Percentiles rank a stretch among this genome's conserved stretches.
Evolutionary conservation across 306 rosid genomes (phyloP).

Genomic region (Vicia villosa): DNA sequence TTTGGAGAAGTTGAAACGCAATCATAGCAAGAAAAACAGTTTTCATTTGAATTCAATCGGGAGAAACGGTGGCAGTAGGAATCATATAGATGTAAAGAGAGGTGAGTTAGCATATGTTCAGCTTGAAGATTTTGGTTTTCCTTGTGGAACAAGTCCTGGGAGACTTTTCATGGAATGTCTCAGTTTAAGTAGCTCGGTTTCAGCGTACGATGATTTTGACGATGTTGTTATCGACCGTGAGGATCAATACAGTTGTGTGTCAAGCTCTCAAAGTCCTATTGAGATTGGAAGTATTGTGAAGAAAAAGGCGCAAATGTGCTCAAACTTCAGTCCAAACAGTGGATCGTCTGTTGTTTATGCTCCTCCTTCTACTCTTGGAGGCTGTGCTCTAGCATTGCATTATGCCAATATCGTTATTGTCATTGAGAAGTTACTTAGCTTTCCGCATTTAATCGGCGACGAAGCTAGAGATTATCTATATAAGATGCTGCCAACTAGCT

Average conservation of each 20-base stretch:
- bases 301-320: slow-evolving; percentile 14
- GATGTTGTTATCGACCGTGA: slow-evolving; percentile 42
- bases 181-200: slow-evolving; percentile 78
- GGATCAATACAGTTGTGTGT: slow-evolving; percentile 51
- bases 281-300: slow-evolving; percentile 28
- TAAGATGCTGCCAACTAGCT: slow-evolving; percentile 86
- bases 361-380: slow-evolving; percentile 85
- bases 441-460: slow-evolving; percentile 87
- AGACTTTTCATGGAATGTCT: slow-evolving; percentile 93
- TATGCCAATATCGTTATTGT: slow-evolving; percentile 90
- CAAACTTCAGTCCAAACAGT: slow-evolving; percentile 59
- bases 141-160: slow-evolving; percentile 87
- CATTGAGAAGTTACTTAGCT: slow-evolving; percentile 82
- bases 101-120: slow-evolving; percentile 60
- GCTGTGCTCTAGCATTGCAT: slow-evolving; percentile 88
- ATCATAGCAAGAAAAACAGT: slow-evolving; percentile 44
- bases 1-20: slow-evolving; percentile 51
- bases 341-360: slow-evolving; percentile 61
- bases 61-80: slow-evolving; percentile 41
- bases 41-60: slow-evolving; percentile 41
- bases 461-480: slow-evolving; percentile 92
- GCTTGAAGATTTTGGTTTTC: slow-evolving; percentile 73
- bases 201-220: slow-evolving; percentile 50
- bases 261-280: slow-evolving; percentile 40
- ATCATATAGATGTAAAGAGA: slow-evolving; percentile 51